These are phyloP conservation scores for Nicotiana benthamiana DNA, from an alignment of 257 asterid genomes.

Conservation along the genomic window DNA sequence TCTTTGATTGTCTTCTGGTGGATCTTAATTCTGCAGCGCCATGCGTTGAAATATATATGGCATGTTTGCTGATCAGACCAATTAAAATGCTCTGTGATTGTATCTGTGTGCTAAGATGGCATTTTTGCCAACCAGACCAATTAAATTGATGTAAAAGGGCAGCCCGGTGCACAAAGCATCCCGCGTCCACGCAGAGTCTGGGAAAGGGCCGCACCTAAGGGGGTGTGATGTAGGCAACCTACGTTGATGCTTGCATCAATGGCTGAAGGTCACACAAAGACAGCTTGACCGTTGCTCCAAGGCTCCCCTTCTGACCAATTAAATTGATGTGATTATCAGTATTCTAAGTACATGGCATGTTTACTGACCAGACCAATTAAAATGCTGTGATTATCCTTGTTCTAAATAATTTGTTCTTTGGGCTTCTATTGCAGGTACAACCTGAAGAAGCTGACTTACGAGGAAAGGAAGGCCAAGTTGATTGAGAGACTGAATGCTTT, in stretches of 20 bases:
- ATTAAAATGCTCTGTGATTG: background rate
- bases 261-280: too few species aligned
- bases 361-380: too few species aligned
- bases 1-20: background rate
- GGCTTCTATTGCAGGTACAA: conserved; percentile 40
- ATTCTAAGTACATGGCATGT: background rate
- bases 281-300: too few species aligned
- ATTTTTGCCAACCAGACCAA: background rate
- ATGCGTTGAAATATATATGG: too few species aligned
- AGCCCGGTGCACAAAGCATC: too few species aligned
- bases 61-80: background rate
- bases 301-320: too few species aligned
- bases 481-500: conserved; percentile 65
- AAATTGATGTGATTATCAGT: background rate
- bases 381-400: background rate
- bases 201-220: too few species aligned
- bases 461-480: conserved; percentile 58
- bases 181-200: too few species aligned
- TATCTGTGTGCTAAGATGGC: background rate
- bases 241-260: too few species aligned
- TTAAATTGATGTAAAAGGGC: background rate
- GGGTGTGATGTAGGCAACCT: too few species aligned
- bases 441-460: conserved; percentile 62
- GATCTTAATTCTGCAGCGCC: background rate
- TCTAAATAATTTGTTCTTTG: background rate